A percentile compares a stretch with the other conserved stretches of the same genome.
These are phyloP conservation scores for Chaetomiaceae sp. DNA, from an alignment of 2,329 filamentous ascomycete species.

Conservation along the genomic window DNA sequence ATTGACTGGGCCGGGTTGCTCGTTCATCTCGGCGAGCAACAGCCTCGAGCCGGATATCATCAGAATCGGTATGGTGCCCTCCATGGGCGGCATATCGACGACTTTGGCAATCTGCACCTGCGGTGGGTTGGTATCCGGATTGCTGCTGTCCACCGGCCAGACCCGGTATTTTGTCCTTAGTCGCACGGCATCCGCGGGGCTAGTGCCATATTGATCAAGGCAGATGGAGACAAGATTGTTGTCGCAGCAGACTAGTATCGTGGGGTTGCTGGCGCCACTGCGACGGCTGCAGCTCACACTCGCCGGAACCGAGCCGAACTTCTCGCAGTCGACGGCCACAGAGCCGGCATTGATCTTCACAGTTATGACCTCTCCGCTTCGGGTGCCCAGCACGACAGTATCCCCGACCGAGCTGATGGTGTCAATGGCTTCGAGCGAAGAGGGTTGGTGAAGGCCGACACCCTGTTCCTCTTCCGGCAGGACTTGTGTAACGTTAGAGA, in stretches of 20 bases:
- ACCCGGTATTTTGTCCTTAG: conserved; percentile 42
- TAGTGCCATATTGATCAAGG: conserved; percentile 27
- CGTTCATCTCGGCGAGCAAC: conserved; percentile 49
- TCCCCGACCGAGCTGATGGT: conserved; percentile 20
- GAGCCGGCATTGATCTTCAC: conserved; percentile 22
- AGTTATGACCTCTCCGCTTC: conserved; percentile 48
- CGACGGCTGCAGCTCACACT: conserved; percentile 20
- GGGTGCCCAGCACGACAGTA: conserved; percentile 42
- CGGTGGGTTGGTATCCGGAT: conserved; percentile 36
- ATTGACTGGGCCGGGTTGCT: conserved; percentile 42
- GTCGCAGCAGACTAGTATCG: conserved; percentile 46
- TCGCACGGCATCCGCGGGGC: background rate
- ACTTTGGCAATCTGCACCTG: conserved; percentile 45
- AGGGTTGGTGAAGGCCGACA: conserved; percentile 31
- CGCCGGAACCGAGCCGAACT: conserved; percentile 25
- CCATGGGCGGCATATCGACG: conserved; percentile 37
- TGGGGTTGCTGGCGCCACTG: conserved; percentile 20
- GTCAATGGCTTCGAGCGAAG: conserved; percentile 34
- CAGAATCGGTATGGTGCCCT: conserved; percentile 41
- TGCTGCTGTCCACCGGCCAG: conserved; percentile 45
- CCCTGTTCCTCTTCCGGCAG: background rate
- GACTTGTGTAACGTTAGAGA: conserved; percentile 2
- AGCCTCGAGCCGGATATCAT: conserved; percentile 47
- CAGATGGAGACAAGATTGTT: conserved; percentile 40
- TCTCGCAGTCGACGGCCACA: conserved; percentile 24